These are phyloP conservation scores for Fusarium papillatum DNA, from an alignment of 2,329 filamentous ascomycete species.

Conservation along the genomic window DNA sequence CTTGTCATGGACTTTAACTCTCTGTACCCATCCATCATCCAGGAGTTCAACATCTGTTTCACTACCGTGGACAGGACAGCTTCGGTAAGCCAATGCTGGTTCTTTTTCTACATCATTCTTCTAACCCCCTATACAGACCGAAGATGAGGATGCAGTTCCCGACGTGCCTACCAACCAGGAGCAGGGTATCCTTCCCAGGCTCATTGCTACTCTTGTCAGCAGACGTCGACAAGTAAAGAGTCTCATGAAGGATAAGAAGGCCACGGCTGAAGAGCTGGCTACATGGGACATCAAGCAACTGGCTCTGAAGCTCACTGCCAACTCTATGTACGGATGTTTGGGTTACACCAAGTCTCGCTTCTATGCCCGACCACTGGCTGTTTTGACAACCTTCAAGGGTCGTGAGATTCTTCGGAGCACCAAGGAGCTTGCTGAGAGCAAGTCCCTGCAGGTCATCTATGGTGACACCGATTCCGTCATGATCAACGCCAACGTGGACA, in stretches of 20 bases:
- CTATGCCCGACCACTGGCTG: constrained; percentile 93
- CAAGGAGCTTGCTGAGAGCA: constrained; percentile 94
- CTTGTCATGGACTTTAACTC: constrained; percentile 99
- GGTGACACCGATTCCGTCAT: constrained; percentile 99
- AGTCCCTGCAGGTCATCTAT: constrained; percentile 94
- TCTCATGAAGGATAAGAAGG: constrained; percentile 94
- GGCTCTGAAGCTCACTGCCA: constrained; percentile 96
- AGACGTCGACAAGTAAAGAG: constrained; percentile 94
- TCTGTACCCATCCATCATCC: constrained; percentile 97
- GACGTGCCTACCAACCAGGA: constrained; percentile 85
- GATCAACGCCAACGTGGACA: constrained; percentile 99
- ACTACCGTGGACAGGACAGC: constrained; percentile 90
- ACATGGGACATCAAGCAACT: constrained; percentile 99
- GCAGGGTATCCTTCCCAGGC: constrained; percentile 87
- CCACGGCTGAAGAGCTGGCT: constrained; percentile 87
- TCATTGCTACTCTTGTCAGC: constrained; percentile 92
- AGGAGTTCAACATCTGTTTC: constrained; percentile 99
- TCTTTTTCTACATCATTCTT: neutral
- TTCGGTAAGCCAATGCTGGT: constrained; percentile 66
- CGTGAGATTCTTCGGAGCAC: constrained; percentile 97
- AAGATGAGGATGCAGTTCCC: constrained; percentile 90
- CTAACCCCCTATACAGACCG: constrained; percentile 54
- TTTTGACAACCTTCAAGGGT: constrained; percentile 97
- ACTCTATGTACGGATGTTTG: constrained; percentile 99
- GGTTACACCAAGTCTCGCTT: constrained; percentile 98